phyloP scores from a whole-genome alignment of 805 yeast genomes.

The Schizosaccharomyces octosporus region DNA sequence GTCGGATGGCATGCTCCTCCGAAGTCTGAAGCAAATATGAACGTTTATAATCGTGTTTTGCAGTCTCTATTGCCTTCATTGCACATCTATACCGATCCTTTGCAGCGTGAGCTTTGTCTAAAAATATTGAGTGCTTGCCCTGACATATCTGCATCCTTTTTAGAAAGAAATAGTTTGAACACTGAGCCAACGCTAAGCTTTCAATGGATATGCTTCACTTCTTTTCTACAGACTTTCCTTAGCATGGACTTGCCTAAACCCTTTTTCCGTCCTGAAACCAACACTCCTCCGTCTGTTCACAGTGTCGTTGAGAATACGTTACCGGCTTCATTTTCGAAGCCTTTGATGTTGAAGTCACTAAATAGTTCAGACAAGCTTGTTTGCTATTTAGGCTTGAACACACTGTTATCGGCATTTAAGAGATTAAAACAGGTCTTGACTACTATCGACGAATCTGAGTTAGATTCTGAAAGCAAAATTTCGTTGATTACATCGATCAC shows the following conservation, averaged over 20 bases:
- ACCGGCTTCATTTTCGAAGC: conserved; percentile 38
- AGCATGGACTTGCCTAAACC: conserved; percentile 27
- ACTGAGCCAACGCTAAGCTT: conserved; percentile 61
- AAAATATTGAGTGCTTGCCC: conserved; percentile 29
- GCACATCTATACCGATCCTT: conserved; percentile 59
- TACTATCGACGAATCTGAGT: conserved; percentile 12
- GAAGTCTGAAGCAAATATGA: conserved; percentile 1
- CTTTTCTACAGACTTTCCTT: conserved; percentile 35
- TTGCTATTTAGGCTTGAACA: conserved; percentile 37
- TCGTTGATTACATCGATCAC: conserved; percentile 15
- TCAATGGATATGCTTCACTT: conserved; percentile 59
- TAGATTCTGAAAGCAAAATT: conserved; percentile 18
- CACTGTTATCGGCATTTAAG: conserved; percentile 27
- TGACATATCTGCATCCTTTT: conserved; percentile 51
- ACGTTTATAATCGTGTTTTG: conserved; percentile 39
- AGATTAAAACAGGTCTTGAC: conserved; percentile 24
- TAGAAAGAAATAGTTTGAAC: conserved; percentile 13
- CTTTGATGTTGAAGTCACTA: conserved; percentile 34
- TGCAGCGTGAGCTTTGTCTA: conserved; percentile 32
- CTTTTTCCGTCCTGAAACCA: not conserved
- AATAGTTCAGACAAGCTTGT: conserved; percentile 25
- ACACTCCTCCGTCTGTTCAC: conserved; percentile 14
- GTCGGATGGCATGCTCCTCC: conserved; percentile 12
- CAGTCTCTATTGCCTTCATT: conserved; percentile 36
- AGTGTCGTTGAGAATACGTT: conserved; percentile 30